These are phyloP conservation scores for Mollisia scopiformis DNA, from an alignment of 2,329 filamentous ascomycete species.

Conservation along the genomic window DNA sequence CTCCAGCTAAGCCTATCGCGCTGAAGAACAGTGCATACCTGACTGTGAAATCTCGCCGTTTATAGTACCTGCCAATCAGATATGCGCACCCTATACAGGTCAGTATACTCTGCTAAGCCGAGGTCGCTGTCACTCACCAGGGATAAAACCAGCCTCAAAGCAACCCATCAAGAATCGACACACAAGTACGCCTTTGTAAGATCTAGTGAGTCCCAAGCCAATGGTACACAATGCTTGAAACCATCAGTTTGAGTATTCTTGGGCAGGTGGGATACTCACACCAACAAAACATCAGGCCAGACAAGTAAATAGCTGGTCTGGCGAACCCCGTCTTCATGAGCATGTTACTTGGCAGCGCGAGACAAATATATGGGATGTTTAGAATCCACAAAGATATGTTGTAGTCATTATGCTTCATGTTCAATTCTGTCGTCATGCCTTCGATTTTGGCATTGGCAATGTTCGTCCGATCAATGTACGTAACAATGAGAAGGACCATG, in stretches of 20 bases:
- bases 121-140: constrained; percentile 33
- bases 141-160: constrained; percentile 32
- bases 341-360: constrained; percentile 50
- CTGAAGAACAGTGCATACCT: constrained; percentile 37
- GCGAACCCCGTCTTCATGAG: constrained; percentile 41
- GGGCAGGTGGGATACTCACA: constrained; percentile 31
- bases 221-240: constrained; percentile 35
- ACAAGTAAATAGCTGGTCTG: constrained; percentile 42
- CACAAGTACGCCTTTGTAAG: constrained; percentile 38
- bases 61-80: constrained; percentile 64
- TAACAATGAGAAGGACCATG: constrained; percentile 58
- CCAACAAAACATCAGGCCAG: constrained; percentile 45
- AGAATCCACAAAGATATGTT: constrained; percentile 19
- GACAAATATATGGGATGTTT: constrained; percentile 44
- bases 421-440: constrained; percentile 17
- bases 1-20: constrained; percentile 41
- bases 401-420: constrained; percentile 17
- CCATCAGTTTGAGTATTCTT: background rate
- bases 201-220: constrained; percentile 44
- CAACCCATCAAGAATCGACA: constrained; percentile 34
- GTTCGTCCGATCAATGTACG: constrained; percentile 54
- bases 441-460: constrained; percentile 40
- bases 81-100: constrained; percentile 59
- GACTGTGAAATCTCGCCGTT: constrained; percentile 61
- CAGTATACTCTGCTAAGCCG: constrained; percentile 28